A percentile compares a stretch with the other conserved stretches of the same genome.
These are phyloP conservation scores for Calonectria henricotiae DNA, from an alignment of 2,329 filamentous ascomycete genomes.

Conservation along the genomic window DNA sequence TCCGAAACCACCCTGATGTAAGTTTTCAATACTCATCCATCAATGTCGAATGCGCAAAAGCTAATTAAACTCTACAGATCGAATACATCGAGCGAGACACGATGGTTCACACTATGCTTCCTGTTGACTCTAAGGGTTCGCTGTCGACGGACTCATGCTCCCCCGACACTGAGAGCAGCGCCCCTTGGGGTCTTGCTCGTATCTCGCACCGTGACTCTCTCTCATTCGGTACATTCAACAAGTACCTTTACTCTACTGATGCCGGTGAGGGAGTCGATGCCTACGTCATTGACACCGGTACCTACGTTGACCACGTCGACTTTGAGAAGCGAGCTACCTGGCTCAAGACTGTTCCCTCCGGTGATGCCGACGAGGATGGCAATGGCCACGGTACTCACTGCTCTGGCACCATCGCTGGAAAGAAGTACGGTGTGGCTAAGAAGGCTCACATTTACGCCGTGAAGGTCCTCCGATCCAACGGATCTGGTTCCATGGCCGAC, in stretches of 20 bases:
- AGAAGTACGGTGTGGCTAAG: constrained; percentile 99
- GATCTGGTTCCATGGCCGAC: constrained; percentile 98
- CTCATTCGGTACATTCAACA: constrained; percentile 95
- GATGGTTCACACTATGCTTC: constrained; percentile 85
- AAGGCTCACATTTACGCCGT: constrained; percentile 97
- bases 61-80: constrained; percentile 73
- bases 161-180: constrained; percentile 86
- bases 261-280: constrained; percentile 98
- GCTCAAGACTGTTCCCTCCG: constrained; percentile 94
- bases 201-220: constrained; percentile 94
- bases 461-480: constrained; percentile 98
- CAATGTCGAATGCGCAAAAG: constrained; percentile 23
- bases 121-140: constrained; percentile 61
- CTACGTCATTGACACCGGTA: constrained; percentile 98
- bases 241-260: constrained; percentile 92
- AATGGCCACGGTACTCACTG: constrained; percentile 99
- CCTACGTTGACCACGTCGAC: constrained; percentile 94
- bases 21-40: constrained; percentile 62
- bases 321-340: constrained; percentile 96
- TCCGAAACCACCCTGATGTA: constrained; percentile 96
- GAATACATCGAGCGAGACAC: constrained; percentile 97
- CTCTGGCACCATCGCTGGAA: constrained; percentile 97
- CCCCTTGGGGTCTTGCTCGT: constrained; percentile 99
- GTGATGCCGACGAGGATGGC: constrained; percentile 91
- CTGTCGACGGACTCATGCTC: constrained; percentile 63